Conservation (phyloP, 2,329 filamentous ascomycete species). For the Colletotrichum falcatum region DNA sequence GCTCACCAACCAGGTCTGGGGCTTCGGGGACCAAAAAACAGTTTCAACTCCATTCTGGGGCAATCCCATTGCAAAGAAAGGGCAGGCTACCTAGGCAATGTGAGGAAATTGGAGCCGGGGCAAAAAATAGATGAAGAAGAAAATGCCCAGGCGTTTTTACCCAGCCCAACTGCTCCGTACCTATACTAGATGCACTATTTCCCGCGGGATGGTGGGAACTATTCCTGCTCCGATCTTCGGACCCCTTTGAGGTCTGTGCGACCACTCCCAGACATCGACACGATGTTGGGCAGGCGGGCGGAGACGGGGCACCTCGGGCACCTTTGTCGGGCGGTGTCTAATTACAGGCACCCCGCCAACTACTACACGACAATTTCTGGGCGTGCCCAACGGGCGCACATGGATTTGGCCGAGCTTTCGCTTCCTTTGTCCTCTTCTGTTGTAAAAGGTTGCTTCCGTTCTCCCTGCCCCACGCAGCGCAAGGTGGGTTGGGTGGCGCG, state of each 20-base stretch:
- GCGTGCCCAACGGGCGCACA: slow-evolving; percentile 18
- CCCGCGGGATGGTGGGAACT: not conserved
- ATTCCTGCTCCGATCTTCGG: slow-evolving; percentile 6
- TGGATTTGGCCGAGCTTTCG: not conserved
- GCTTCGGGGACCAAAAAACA: slow-evolving; percentile 1
- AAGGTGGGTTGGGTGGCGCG: not conserved
- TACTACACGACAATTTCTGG: slow-evolving; percentile 38
- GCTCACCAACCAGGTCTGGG: slow-evolving; percentile 17
- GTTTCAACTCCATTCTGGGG: slow-evolving; percentile 7
- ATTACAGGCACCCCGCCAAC: slow-evolving; percentile 36
- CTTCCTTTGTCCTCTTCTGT: not conserved
- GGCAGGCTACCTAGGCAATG: not conserved
- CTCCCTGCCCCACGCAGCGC: not conserved
- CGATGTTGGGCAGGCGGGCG: slow-evolving; percentile 7
- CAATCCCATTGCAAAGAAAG: not conserved
- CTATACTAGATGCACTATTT: not conserved
- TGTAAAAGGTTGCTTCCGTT: not conserved
- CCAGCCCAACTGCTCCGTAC: too few species aligned
- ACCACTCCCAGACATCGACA: not conserved
- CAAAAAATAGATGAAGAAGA: not conserved
- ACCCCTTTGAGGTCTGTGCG: slow-evolving; percentile 1
- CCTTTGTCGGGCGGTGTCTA: slow-evolving; percentile 35
- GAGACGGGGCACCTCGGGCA: slow-evolving; percentile 20
- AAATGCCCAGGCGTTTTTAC: too few species aligned
- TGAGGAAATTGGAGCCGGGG: slow-evolving; percentile 7